phyloP scores from a whole-genome alignment of 2,329 filamentous ascomycete genomes.

The Aurifilum marmelostoma region DNA sequence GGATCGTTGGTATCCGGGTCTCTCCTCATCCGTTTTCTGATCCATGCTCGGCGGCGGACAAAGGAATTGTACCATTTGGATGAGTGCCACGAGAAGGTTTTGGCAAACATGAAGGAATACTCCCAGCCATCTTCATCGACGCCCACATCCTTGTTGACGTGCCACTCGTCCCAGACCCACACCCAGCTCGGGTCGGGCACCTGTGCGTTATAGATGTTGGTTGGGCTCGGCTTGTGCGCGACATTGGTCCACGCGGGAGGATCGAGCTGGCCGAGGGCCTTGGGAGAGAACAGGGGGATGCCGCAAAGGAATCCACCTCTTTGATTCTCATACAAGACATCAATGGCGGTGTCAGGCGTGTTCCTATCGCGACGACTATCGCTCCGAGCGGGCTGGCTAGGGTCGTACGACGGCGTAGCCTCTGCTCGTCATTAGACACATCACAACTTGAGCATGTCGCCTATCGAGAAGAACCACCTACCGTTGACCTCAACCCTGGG shows the following conservation, averaged over 20 bases:
- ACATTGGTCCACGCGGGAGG: conserved; percentile 84
- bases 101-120: conserved; percentile 86
- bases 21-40: conserved; percentile 75
- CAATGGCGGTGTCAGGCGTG: conserved; percentile 63
- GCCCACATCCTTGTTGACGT: conserved; percentile 71
- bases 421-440: conserved; percentile 18
- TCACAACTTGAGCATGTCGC: not conserved
- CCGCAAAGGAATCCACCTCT: conserved; percentile 89
- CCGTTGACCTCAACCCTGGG: conserved; percentile 24
- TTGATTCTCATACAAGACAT: conserved; percentile 95
- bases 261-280: conserved; percentile 83
- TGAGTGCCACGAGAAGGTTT: conserved; percentile 81
- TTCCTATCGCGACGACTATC: conserved; percentile 28
- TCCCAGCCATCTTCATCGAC: conserved; percentile 94
- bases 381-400: not conserved
- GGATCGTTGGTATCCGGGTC: conserved; percentile 53
- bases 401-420: conserved; percentile 24
- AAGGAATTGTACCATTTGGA: conserved; percentile 94
- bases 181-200: conserved; percentile 94
- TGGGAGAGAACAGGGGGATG: conserved; percentile 83
- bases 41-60: conserved; percentile 87
- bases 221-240: conserved; percentile 62
- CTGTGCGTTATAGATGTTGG: conserved; percentile 80
- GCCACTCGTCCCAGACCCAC: conserved; percentile 76
- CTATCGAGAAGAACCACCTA: not conserved